Conservation (phyloP, 805 yeast genomes). For the Yarrowia yakushimensis region DNA sequence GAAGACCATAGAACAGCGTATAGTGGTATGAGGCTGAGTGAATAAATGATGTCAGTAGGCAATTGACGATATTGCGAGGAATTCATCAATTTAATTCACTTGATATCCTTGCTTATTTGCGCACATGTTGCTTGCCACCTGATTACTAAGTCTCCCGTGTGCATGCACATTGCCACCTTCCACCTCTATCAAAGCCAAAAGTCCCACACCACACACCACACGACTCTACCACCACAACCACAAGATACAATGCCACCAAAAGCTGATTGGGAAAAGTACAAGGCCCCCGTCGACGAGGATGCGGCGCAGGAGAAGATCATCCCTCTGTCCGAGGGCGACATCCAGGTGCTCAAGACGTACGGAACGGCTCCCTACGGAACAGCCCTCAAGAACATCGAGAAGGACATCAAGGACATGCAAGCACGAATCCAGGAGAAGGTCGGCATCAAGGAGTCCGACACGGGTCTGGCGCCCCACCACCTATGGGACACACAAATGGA, state of each 20-base stretch:
- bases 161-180: background rate
- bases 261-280: constrained; percentile 97
- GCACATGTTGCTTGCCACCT: background rate
- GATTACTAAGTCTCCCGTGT: background rate
- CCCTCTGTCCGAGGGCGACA: constrained; percentile 93
- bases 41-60: no score
- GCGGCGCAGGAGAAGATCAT: constrained; percentile 66
- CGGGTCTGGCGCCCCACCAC: constrained; percentile 96
- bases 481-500: constrained; percentile 98
- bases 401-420: constrained; percentile 81
- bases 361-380: constrained; percentile 96
- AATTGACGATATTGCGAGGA: no score
- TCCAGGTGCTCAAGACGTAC: constrained; percentile 93
- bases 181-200: background rate
- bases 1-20: background rate
- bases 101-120: no score
- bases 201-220: constrained; percentile 6
- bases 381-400: constrained; percentile 74
- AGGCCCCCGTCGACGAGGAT: constrained; percentile 73
- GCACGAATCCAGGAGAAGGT: constrained; percentile 87
- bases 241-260: constrained; percentile 75
- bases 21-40: no score
- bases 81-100: no score
- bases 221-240: background rate
- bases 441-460: constrained; percentile 81